Base-by-base conservation (phyloP, 257 asterid genomes). In the Asclepias syriaca region DNA sequence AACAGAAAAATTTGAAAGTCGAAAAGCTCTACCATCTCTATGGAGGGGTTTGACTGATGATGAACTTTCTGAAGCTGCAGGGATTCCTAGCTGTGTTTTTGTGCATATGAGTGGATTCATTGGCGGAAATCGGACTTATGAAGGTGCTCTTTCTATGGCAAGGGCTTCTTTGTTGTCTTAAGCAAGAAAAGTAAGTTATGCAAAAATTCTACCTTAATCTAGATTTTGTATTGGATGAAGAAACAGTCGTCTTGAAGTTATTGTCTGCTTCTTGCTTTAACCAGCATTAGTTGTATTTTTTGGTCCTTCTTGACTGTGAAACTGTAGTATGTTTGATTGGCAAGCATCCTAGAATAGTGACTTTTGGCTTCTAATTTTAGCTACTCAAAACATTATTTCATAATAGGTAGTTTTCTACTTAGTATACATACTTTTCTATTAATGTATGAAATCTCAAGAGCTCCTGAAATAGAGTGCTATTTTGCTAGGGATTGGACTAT, bases 21-120 rank as follows among this genome's bases (percentile, higher is more conserved):
- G 71, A 65, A 74, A 78, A 57, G 53, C 71, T 22, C 67, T 70
- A 53, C 79, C 82, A 37, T 49, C 71, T 61, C 74, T 43, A 7
- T 79, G 82, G 82, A 61, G 77, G 43, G 79, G 79, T 19, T 57
- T 79, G 64, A 53, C 50, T 24, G 79, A 75, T 24, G 74, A 60
- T 39, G 79, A 75, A 59, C 79, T 79, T 55, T 70, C 77, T 4
- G 61, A 58, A 45, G 74, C 61, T 46, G 56, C 80, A 16, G 77
- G 74, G 16, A 75, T 79, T 48, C 77, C 80, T 71, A 77, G 77
- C 57, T 79, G 83, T 72, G 55, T 71, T 67, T 75, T 75, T 79
- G 77, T 75, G 45, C 81, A 78, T 37, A 75, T 71, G 77, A 79
- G 79, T 74, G 82, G 79, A 29, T 79, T 79, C 69, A 70, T 79